Base-by-base conservation (phyloP, 169 alveolate species). In the Sarcocystis neurona region DNA sequence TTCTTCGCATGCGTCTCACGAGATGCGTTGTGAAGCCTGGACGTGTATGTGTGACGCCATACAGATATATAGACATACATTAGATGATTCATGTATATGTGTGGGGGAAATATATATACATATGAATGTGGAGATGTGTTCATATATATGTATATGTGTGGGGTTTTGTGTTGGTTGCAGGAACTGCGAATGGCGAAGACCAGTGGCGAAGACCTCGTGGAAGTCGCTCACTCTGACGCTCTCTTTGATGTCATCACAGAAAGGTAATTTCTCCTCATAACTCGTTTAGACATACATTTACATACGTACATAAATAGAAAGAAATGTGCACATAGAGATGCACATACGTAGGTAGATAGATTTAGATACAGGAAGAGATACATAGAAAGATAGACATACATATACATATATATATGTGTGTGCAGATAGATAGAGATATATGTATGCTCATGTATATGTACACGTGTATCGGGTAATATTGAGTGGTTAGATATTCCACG, bases 301-400 rank as follows among this genome's bases (percentile, higher is more conserved):
- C 43, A 66, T n/a, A 66, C 78, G 27, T 66, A 66, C 78, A 66
- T n/a, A 66, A n/a, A n/a, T n/a, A n/a, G n/a, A n/a, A n/a, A n/a
- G n/a, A n/a, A n/a, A n/a, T n/a, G n/a, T n/a, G n/a, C n/a, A n/a
- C n/a, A n/a, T n/a, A n/a, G n/a, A n/a, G n/a, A n/a, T n/a, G n/a
- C n/a, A n/a, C 39, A 66, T n/a, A 30, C 78, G 34, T 12, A 66
- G 78, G 34, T 12, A 66, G 39, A 66, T 32, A 66, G 18, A 66
- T 12, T 15, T n/a, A 66, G 41, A 66, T 66, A 20, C 78, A 27
- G 39, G 27, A 12, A 66, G 41, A 27, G 39, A 66, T 32, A 66
- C n/a, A 30, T 32, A 27, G 41, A 30, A 12, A 66, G 18, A 66
- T n/a, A 66, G 18, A 66, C 39, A 30, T n/a, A 66, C 27, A 66